Evolutionary conservation across 257 asterid species (phyloP), one percentile per base, ranked within the genome.

Genomic region (Capsicum baccatum): DNA sequence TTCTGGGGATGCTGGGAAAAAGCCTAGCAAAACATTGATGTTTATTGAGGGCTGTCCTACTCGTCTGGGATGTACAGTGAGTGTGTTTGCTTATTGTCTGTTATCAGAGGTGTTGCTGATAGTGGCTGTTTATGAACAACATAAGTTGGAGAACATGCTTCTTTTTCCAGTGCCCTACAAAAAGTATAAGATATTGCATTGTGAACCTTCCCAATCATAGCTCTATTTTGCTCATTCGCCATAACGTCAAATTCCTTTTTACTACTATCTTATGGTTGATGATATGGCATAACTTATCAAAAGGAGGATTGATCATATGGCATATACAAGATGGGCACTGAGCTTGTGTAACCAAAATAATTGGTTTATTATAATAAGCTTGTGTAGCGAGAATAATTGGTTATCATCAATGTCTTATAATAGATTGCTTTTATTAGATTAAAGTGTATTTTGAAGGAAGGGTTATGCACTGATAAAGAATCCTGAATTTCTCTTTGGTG

Each of bases 11-110:
- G 93, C 91, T 47, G 96, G 96, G 47, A 96, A 92, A 87, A 93
- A 87, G 87, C 90, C 89, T 9, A 92, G 92, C 85, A 96, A 94
- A 89, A 94, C 98, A 16, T 86, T 96, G 89, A 94, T 96, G 98
- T 96, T 96, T 89, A 89, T 96, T 63, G 98, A 94, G 90, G 97
- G 98, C 4, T 94, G 94, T 86, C 94, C 98, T 83, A 81, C 93
- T 85, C 94, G 93, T 73, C 97, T 90, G 42, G 98, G 97, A 84
- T 93, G 98, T 85, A 92, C 99, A 15, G 98, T 94, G 88, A 91
- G 97, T 90, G 26, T 78, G 33, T 44, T 71, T 70, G 64, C 33
- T 52, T 54, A 52, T 26, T 78, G 47, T 54, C 82, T 54, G 48
- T 50, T 74, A 50, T 21, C 81, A 12, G 13, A 74, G 9, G 62